Conservation (phyloP, 345 rosid species). For the Eutrema yunnanense region DNA sequence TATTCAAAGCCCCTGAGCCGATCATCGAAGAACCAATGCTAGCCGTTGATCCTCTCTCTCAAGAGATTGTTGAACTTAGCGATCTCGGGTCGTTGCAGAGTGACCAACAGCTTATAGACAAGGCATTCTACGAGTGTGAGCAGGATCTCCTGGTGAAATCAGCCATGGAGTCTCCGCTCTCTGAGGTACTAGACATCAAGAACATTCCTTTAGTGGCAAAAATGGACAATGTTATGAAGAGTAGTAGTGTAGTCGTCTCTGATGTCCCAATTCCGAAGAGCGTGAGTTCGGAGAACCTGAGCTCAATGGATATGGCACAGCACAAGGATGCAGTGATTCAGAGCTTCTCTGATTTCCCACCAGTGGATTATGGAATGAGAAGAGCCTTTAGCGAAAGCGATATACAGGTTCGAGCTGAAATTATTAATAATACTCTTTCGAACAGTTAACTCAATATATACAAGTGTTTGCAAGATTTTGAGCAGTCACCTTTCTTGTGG, state of each 20-base stretch:
- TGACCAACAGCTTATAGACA: slow-evolving; percentile 67
- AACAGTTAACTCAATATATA: not conserved
- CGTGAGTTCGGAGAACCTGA: slow-evolving; percentile 63
- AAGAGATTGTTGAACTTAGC: slow-evolving; percentile 42
- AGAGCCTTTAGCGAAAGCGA: slow-evolving; percentile 93
- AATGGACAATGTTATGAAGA: slow-evolving; percentile 27
- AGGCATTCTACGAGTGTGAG: slow-evolving; percentile 70
- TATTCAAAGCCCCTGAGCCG: slow-evolving; percentile 85
- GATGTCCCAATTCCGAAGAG: slow-evolving; percentile 52
- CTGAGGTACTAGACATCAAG: slow-evolving; percentile 54
- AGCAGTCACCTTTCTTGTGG: not conserved
- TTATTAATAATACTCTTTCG: not conserved
- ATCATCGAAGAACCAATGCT: slow-evolving; percentile 58
- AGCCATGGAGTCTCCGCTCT: slow-evolving; percentile 40
- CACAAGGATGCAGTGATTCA: slow-evolving; percentile 36
- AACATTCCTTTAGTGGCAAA: slow-evolving; percentile 33
- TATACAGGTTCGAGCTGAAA: slow-evolving; percentile 53
- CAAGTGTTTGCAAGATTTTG: not conserved
- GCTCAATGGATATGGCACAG: slow-evolving; percentile 50
- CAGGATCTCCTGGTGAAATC: slow-evolving; percentile 61
- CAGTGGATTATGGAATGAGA: slow-evolving; percentile 72
- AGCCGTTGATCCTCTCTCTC: slow-evolving; percentile 60
- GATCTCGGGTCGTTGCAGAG: slow-evolving; percentile 60
- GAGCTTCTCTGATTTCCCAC: slow-evolving; percentile 47
- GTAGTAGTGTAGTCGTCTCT: slow-evolving; percentile 4